These are phyloP conservation scores for Planoprotostelium fungivorum DNA, from an alignment of 78 protist genomes.

Conservation along the genomic window DNA sequence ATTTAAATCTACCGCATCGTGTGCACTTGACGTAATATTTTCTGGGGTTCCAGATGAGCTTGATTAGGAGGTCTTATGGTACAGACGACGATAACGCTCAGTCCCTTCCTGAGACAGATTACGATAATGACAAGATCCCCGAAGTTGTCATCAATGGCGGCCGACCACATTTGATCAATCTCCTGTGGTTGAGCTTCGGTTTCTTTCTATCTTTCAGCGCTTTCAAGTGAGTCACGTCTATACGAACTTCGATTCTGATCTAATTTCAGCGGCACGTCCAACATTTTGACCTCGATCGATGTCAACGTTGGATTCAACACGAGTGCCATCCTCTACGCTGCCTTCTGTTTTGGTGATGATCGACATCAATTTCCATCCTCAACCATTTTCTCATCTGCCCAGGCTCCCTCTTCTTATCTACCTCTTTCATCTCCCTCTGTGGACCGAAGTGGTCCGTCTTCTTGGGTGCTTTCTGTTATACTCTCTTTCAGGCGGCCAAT, in stretches of 20 bases:
- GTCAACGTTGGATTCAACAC: not conserved
- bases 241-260: not conserved
- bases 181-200: not conserved
- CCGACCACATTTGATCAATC: not conserved
- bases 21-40: too few relatives aligned
- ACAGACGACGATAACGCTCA: too few relatives aligned
- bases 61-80: too few relatives aligned
- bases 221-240: conserved; percentile 1
- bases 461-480: not conserved
- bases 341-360: not conserved
- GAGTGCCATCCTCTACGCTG: not conserved
- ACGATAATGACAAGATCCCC: too few relatives aligned
- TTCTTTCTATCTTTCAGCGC: not conserved
- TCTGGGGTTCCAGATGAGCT: too few relatives aligned
- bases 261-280: not conserved
- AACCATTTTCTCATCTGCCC: not conserved
- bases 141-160: too few relatives aligned
- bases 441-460: not conserved
- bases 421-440: not conserved
- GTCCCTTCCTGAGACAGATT: too few relatives aligned
- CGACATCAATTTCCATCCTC: too few relatives aligned
- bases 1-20: too few relatives aligned
- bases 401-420: not conserved
- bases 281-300: not conserved
- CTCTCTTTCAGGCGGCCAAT: not conserved